phyloP scores from a whole-genome alignment of 192 early-diverging fungal species.

The Dispira parvispora region DNA sequence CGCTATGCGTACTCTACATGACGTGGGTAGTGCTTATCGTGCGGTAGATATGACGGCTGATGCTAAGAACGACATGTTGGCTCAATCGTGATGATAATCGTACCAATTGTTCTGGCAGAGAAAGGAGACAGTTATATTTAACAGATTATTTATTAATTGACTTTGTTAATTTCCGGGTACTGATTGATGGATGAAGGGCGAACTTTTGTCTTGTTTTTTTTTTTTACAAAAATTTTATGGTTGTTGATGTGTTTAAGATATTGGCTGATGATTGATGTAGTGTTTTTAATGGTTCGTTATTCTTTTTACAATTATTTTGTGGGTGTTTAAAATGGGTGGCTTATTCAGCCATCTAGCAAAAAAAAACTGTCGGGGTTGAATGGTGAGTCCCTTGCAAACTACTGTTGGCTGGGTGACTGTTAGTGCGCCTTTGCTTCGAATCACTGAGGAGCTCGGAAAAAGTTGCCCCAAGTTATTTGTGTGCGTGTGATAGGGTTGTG shows the following conservation, averaged over 20 bases:
- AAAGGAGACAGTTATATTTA: neutral
- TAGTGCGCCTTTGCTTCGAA: too few species aligned
- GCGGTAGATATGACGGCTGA: conserved; percentile 11
- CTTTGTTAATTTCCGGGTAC: neutral
- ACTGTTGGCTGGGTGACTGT: too few species aligned
- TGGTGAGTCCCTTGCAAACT: neutral
- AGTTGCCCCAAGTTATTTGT: too few species aligned
- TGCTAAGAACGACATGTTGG: conserved; percentile 23
- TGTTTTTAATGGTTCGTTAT: neutral
- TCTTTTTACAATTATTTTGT: neutral
- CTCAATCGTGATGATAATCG: conserved; percentile 2
- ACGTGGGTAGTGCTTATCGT: neutral
- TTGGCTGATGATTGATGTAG: neutral
- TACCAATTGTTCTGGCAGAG: neutral
- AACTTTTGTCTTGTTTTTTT: neutral
- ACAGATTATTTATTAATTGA: neutral
- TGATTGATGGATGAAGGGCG: neutral
- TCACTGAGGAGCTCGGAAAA: too few species aligned
- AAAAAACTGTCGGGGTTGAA: too few species aligned
- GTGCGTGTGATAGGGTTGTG: too few species aligned
- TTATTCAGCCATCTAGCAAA: too few species aligned
- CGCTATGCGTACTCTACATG: conserved; percentile 4
- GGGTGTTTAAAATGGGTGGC: neutral
- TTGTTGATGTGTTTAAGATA: neutral
- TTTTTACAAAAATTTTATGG: neutral